phyloP scores from a whole-genome alignment of 139 green algal genomes.

The Micractinium sp. region DNA sequence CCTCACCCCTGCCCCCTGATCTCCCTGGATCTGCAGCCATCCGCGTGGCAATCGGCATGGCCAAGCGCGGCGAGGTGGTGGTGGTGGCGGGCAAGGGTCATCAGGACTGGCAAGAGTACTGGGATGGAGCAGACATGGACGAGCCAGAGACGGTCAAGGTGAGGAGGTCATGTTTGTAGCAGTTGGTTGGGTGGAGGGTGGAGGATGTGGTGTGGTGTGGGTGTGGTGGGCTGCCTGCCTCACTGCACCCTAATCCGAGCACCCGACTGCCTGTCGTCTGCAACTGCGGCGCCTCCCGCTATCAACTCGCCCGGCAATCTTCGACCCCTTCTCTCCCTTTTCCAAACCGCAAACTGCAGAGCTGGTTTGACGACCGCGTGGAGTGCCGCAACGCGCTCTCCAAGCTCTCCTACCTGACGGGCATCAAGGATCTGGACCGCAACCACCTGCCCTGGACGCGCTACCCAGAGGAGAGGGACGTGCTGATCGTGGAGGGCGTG shows the following conservation, averaged over 20 bases:
- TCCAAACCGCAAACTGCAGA: conserved; percentile 2
- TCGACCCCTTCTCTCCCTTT: background rate
- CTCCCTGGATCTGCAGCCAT: conserved; percentile 94
- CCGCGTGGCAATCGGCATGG: conserved; percentile 92
- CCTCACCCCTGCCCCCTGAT: background rate
- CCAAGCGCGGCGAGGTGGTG: conserved; percentile 80
- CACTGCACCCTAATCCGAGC: too few relatives aligned
- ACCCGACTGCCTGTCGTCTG: too few relatives aligned
- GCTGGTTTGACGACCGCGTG: conserved; percentile 91
- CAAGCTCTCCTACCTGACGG: conserved; percentile 48
- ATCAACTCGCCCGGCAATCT: too few relatives aligned
- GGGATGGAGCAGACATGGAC: conserved; percentile 42
- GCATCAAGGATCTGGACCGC: conserved; percentile 44
- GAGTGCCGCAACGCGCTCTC: conserved; percentile 88
- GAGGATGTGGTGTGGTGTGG: too few relatives aligned
- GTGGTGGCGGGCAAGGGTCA: conserved; percentile 92
- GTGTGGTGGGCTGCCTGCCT: background rate
- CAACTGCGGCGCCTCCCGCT: too few relatives aligned
- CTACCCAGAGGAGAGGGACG: conserved; percentile 46
- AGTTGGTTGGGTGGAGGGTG: too few relatives aligned
- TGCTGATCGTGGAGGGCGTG: background rate
- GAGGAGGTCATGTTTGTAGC: background rate
- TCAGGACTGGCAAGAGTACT: conserved; percentile 80
- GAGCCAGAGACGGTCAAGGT: conserved; percentile 11
- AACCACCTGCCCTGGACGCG: conserved; percentile 43